These are phyloP conservation scores for Hysterangium stoloniferum DNA, from an alignment of 768 basidiomycete genomes.

Conservation along the genomic window DNA sequence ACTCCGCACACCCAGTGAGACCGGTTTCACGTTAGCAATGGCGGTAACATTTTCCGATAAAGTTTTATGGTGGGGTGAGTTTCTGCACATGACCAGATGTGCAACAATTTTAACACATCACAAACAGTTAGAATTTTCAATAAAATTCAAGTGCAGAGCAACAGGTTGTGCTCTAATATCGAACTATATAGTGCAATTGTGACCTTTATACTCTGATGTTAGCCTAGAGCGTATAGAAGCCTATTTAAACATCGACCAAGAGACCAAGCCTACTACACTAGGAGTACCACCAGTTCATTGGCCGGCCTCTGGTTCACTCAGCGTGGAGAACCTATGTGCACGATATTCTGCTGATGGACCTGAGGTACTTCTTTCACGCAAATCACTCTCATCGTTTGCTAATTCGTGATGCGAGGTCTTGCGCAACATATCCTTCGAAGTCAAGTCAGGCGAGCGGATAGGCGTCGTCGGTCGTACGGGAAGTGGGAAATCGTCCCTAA, in stretches of 20 bases:
- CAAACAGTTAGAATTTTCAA: background rate
- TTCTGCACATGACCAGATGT: background rate
- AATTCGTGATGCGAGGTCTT: constrained; percentile 33
- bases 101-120: background rate
- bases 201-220: background rate
- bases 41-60: constrained; percentile 10
- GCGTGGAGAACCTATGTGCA: constrained; percentile 45
- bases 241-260: constrained; percentile 52
- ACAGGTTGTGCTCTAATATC: constrained; percentile 16
- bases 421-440: constrained; percentile 39
- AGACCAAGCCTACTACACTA: constrained; percentile 32
- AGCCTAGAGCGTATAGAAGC: constrained; percentile 31
- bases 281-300: constrained; percentile 56
- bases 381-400: too few species aligned
- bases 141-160: constrained; percentile 1
- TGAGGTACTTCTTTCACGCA: constrained; percentile 3
- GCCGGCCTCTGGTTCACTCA: constrained; percentile 50
- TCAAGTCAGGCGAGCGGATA: constrained; percentile 50
- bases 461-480: constrained; percentile 31
- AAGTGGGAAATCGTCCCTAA: constrained; percentile 17
- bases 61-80: constrained; percentile 20
- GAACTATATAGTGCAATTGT: background rate
- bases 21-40: constrained; percentile 15
- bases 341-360: constrained; percentile 34
- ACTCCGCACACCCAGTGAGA: constrained; percentile 13